Evolutionary conservation across 441 rosid species (phyloP).

Genomic region (Populus hybrid): DNA sequence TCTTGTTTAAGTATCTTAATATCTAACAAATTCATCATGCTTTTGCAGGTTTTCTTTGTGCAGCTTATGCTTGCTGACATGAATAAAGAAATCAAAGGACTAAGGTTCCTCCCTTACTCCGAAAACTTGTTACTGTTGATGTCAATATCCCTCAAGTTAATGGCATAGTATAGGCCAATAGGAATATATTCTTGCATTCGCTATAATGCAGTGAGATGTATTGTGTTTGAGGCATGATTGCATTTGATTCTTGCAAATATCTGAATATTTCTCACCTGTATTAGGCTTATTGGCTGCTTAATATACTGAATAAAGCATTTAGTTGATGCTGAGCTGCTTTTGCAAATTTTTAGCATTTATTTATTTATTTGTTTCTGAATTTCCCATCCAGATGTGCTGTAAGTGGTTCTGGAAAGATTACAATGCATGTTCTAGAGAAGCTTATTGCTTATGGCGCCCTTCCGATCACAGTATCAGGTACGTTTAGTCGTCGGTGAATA

Average conservation of each 20-base stretch:
- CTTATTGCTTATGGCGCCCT: slow-evolving; percentile 93
- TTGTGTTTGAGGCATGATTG: not conserved
- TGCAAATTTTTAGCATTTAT: not conserved
- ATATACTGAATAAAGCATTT: not conserved
- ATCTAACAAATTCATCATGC: slow-evolving; percentile 21
- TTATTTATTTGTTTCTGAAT: slow-evolving; percentile 11
- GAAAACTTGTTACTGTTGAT: not conserved
- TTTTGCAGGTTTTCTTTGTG: slow-evolving; percentile 91
- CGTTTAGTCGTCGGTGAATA: slow-evolving; percentile 13
- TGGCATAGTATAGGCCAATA: not conserved
- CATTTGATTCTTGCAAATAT: slow-evolving; percentile 7
- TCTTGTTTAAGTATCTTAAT: not conserved
- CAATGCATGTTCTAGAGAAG: slow-evolving; percentile 98
- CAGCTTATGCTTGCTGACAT: slow-evolving; percentile 91
- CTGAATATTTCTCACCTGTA: not conserved
- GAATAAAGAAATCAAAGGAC: slow-evolving; percentile 95
- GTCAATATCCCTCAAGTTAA: not conserved
- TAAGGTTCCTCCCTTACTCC: slow-evolving; percentile 52
- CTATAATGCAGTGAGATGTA: not conserved
- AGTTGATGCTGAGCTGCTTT: not conserved
- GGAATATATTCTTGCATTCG: not conserved
- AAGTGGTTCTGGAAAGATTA: slow-evolving; percentile 98
- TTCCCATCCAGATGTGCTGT: slow-evolving; percentile 71
- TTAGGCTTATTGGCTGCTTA: not conserved
- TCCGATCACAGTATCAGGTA: slow-evolving; percentile 93